Base-by-base conservation (phyloP, 768 basidiomycete genomes). In the Psilocybe subaeruginosa region DNA sequence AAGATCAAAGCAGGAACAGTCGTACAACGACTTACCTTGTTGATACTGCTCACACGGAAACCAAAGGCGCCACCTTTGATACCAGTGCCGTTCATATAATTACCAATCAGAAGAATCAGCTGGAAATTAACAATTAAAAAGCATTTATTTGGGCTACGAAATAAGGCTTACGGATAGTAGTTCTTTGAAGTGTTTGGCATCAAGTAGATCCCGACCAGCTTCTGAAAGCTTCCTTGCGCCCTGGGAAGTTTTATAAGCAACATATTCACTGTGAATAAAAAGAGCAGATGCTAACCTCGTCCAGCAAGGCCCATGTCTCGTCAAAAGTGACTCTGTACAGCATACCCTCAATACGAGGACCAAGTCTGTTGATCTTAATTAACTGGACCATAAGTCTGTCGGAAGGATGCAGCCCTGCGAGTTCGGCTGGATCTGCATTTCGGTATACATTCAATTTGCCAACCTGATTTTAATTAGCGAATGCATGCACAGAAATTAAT, bases 41-140 rank as follows among this genome's bases (percentile, higher is more conserved):
- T 99, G 75, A 99, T 96, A 74, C 95, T 97, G 77, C 93, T 95
- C 55, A 99, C 87, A 69, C 92, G 88, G 85, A 99, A 99, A 61
- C 97, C 97, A 68, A 93, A 97, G 1, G 97, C 97, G 33, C 96
- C 96, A 58, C 97, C 97, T 73, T 97, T 97, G 68, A 94, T 84
- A 56, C 96, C 95, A 56, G 94, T 91, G 5, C 95, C 94, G 71
- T 99, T 99, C 90, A 99, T 95, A 74, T 95, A 99, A 73, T 99
- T 99, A 46, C 97, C 97, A 66, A 99, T 86, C 67, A 96, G 82
- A 12, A 99, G 87, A 65, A 99, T 97, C 45, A 99, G 84, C 90
- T 83, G 61, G n/a, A 56, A 19, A 33, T 29, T 31, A 2, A 52
- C n/a, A 23, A 49, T 56, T 39, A 23, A 37, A 50, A 49, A 35